Conservation (phyloP, 2,329 filamentous ascomycete genomes). For the Parafenestella ontariensis region DNA sequence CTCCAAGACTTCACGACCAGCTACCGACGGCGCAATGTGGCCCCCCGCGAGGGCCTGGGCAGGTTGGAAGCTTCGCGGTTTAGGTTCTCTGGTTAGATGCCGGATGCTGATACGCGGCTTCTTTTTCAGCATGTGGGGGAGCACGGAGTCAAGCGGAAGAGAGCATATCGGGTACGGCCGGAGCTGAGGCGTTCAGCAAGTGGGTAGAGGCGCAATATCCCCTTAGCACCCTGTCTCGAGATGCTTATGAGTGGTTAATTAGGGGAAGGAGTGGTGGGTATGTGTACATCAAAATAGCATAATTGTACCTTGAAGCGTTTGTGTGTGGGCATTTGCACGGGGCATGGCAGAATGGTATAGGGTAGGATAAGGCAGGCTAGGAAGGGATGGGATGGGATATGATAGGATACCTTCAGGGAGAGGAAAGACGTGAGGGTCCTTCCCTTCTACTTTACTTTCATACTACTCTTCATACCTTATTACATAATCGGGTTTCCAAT, state of each 20-base stretch:
- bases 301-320: constrained; percentile 24
- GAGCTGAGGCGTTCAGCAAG: background rate
- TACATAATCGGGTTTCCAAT: no score
- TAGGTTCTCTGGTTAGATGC: constrained; percentile 65
- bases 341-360: background rate
- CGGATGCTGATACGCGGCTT: constrained; percentile 10
- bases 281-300: constrained; percentile 17
- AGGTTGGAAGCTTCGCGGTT: constrained; percentile 87
- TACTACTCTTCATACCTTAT: no score
- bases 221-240: background rate
- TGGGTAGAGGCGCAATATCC: background rate
- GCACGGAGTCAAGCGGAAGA: background rate
- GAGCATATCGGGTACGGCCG: background rate
- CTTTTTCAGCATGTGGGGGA: background rate
- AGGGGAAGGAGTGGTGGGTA: constrained; percentile 1
- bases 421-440: no score
- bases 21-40: constrained; percentile 91
- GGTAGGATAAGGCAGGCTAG: background rate
- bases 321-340: constrained; percentile 28
- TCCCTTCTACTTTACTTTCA: no score
- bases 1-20: constrained; percentile 97
- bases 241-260: constrained; percentile 1
- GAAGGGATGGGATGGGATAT: background rate
- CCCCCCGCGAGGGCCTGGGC: constrained; percentile 90
- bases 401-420: background rate